Evolutionary conservation across 768 basidiomycete species (phyloP).

Genomic region (Suillus decipiens): DNA sequence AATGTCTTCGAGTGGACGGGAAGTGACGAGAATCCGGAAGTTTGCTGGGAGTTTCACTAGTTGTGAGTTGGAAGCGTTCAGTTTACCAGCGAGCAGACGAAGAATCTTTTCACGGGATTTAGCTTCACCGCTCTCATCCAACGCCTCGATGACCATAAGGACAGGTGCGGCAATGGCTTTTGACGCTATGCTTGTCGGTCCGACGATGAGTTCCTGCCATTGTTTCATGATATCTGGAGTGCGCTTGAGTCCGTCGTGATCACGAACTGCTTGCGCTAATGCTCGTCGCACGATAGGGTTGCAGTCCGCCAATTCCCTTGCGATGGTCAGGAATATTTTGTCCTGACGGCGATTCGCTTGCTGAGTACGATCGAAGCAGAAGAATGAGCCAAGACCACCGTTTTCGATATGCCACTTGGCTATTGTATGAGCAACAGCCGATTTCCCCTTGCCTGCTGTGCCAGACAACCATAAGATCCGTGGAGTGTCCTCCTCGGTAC

Average conservation of each 20-base stretch:
- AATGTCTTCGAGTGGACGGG: slow-evolving; percentile 13
- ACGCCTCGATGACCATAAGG: slow-evolving; percentile 27
- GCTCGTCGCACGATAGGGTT: slow-evolving; percentile 4
- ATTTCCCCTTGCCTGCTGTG: slow-evolving; percentile 20
- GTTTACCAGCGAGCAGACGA: neutral
- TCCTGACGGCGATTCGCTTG: neutral
- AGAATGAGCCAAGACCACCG: slow-evolving; percentile 16
- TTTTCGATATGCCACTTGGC: slow-evolving; percentile 12
- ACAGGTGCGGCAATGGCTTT: slow-evolving; percentile 20
- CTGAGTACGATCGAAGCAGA: slow-evolving; percentile 18
- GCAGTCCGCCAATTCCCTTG: neutral
- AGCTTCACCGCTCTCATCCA: slow-evolving; percentile 20
- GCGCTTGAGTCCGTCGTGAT: neutral
- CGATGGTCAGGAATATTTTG: slow-evolving; percentile 7
- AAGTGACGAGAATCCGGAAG: slow-evolving; percentile 21
- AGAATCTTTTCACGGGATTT: slow-evolving; percentile 18
- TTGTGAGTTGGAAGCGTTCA: neutral
- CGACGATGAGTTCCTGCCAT: no score
- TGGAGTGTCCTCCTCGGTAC: neutral
- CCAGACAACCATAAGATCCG: slow-evolving; percentile 19
- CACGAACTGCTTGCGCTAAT: neutral
- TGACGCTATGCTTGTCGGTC: slow-evolving; percentile 5
- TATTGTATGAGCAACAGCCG: slow-evolving; percentile 21
- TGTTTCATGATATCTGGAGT: slow-evolving; percentile 9
- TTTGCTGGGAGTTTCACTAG: neutral